Conservation (phyloP, 1,284 basidiomycete species). For the Ustilago loliicola region DNA sequence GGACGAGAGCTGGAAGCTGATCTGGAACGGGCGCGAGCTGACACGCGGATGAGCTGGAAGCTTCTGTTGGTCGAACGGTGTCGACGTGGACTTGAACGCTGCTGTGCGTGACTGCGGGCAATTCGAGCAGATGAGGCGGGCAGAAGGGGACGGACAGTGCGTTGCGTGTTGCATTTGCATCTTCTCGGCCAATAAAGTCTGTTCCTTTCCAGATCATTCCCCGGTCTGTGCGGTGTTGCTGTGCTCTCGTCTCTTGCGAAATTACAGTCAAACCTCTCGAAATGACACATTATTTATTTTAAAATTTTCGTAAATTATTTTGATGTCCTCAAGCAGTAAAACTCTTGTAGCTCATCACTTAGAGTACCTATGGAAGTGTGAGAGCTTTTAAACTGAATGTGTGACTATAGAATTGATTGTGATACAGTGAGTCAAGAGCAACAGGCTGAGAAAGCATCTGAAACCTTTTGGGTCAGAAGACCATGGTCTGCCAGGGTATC, state of each 20-base stretch:
- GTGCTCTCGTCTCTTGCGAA: background rate
- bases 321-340: too few relatives aligned
- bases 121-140: background rate
- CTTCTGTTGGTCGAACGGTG: constrained; percentile 23
- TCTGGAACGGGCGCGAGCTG: constrained; percentile 9
- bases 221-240: constrained; percentile 34
- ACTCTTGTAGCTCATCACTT: too few relatives aligned
- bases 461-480: too few relatives aligned
- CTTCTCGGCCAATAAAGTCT: constrained; percentile 27
- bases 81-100: constrained; percentile 32
- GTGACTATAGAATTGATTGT: too few relatives aligned
- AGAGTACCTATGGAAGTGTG: too few relatives aligned
- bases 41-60: constrained; percentile 46
- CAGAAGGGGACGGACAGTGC: background rate
- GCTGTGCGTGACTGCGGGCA: background rate
- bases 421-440: too few relatives aligned
- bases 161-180: background rate
- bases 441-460: too few relatives aligned
- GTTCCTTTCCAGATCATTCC: constrained; percentile 29
- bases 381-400: too few relatives aligned
- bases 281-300: too few relatives aligned
- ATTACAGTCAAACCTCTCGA: too few relatives aligned
- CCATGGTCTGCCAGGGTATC: too few relatives aligned
- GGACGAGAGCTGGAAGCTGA: background rate
- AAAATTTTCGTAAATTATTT: too few relatives aligned